Evolutionary conservation across 441 rosid species (phyloP).

Genomic region (Sinapis alba): DNA sequence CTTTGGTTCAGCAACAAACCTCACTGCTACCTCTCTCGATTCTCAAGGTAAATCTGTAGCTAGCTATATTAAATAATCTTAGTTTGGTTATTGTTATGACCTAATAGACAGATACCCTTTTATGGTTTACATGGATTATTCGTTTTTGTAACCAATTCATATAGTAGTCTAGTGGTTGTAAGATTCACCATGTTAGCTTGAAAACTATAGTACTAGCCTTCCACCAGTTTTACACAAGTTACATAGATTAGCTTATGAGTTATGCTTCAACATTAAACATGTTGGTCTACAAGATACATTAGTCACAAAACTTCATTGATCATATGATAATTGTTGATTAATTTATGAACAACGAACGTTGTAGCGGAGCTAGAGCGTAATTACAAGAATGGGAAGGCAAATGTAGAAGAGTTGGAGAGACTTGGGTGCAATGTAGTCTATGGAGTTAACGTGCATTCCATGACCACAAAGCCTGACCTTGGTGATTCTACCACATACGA

Average conservation of each 20-base stretch:
- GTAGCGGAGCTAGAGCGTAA: constrained; percentile 6
- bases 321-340: background rate
- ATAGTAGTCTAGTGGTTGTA: background rate
- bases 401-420: constrained; percentile 34
- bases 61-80: background rate
- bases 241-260: background rate
- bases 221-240: background rate
- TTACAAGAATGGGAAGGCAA: constrained; percentile 29
- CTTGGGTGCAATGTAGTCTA: constrained; percentile 42
- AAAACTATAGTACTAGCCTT: background rate
- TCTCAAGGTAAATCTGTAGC: constrained; percentile 18
- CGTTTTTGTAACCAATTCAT: background rate
- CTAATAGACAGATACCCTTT: background rate
- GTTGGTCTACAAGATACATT: background rate
- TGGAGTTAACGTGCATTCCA: constrained; percentile 39
- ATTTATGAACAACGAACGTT: background rate
- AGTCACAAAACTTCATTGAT: background rate
- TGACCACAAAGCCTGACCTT: constrained; percentile 27
- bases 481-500: constrained; percentile 32
- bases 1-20: constrained; percentile 42
- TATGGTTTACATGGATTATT: background rate
- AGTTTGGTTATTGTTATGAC: background rate
- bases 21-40: constrained; percentile 48
- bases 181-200: background rate
- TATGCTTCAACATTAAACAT: background rate